These are phyloP conservation scores for Monosporascus sp. DNA, from an alignment of 2,329 filamentous ascomycete species.

Conservation along the genomic window DNA sequence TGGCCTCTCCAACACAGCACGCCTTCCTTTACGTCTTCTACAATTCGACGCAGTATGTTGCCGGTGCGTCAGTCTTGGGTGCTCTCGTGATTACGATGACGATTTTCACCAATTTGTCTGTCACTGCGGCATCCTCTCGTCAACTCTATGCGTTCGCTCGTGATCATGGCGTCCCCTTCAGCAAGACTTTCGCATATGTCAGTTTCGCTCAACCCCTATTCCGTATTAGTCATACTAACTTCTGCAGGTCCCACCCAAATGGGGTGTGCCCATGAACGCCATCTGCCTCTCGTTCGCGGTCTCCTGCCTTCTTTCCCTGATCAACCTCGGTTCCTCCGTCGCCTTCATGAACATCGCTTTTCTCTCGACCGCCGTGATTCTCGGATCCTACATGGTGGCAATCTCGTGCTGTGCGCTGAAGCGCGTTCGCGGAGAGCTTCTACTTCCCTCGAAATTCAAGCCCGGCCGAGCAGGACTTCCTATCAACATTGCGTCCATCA, in stretches of 20 bases:
- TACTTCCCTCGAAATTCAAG: slow-evolving; percentile 17
- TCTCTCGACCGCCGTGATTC: slow-evolving; percentile 43
- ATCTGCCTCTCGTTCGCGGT: slow-evolving; percentile 44
- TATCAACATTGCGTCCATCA: slow-evolving; percentile 37
- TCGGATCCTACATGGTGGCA: slow-evolving; percentile 47
- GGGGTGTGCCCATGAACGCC: slow-evolving; percentile 37
- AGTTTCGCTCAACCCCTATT: no score
- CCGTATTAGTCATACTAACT: no score
- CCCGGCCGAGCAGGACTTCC: slow-evolving; percentile 37
- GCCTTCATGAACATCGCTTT: slow-evolving; percentile 52
- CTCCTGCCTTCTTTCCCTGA: slow-evolving; percentile 40
- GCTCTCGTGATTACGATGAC: slow-evolving; percentile 36
- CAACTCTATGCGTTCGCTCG: slow-evolving; percentile 39
- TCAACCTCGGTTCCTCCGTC: slow-evolving; percentile 46
- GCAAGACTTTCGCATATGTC: background rate
- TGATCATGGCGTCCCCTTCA: slow-evolving; percentile 34
- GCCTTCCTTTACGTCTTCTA: slow-evolving; percentile 28
- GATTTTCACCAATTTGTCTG: slow-evolving; percentile 33
- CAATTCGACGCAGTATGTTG: slow-evolving; percentile 27
- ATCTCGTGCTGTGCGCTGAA: slow-evolving; percentile 39
- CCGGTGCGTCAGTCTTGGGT: slow-evolving; percentile 41
- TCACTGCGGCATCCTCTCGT: slow-evolving; percentile 29
- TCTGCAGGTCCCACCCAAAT: slow-evolving; percentile 2
- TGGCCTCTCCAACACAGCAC: slow-evolving; percentile 23
- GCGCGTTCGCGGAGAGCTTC: slow-evolving; percentile 28